These are phyloP conservation scores for Delitschia confertaspora DNA, from an alignment of 495 filamentous ascomycete genomes.

Conservation along the genomic window DNA sequence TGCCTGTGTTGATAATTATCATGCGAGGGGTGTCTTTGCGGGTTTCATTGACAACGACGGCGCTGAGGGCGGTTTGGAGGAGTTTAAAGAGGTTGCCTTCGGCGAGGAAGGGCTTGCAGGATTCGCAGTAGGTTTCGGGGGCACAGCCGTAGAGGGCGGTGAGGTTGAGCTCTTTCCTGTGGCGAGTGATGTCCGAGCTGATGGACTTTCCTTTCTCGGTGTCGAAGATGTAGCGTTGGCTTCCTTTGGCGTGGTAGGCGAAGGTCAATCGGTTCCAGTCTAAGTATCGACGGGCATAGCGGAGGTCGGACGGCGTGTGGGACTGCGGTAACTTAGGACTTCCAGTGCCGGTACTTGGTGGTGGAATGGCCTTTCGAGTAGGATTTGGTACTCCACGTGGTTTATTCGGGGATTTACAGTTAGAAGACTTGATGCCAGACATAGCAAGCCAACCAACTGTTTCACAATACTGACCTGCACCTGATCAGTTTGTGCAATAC, in stretches of 20 bases:
- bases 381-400: constrained; percentile 40
- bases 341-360: constrained; percentile 16
- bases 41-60: constrained; percentile 30
- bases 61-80: constrained; percentile 29
- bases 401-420: constrained; percentile 29
- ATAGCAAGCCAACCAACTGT: constrained; percentile 40
- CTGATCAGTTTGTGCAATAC: too few relatives aligned
- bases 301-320: constrained; percentile 17
- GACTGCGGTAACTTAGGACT: constrained; percentile 20
- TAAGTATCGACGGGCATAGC: constrained; percentile 27
- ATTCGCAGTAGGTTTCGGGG: constrained; percentile 36
- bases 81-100: constrained; percentile 35
- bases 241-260: constrained; percentile 34
- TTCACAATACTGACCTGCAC: constrained; percentile 41
- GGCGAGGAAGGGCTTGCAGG: constrained; percentile 32
- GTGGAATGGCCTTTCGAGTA: constrained; percentile 36
- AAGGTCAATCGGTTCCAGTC: constrained; percentile 40
- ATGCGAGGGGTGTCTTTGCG: constrained; percentile 31
- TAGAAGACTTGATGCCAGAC: constrained; percentile 33
- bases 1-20: constrained; percentile 36
- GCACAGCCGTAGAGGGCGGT: constrained; percentile 36
- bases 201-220: constrained; percentile 21
- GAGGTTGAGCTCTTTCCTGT: constrained; percentile 31
- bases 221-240: constrained; percentile 32
- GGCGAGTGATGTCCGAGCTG: constrained; percentile 27